Evolutionary conservation across 768 basidiomycete genomes (phyloP).

Genomic region (Pleurotus djamor): DNA sequence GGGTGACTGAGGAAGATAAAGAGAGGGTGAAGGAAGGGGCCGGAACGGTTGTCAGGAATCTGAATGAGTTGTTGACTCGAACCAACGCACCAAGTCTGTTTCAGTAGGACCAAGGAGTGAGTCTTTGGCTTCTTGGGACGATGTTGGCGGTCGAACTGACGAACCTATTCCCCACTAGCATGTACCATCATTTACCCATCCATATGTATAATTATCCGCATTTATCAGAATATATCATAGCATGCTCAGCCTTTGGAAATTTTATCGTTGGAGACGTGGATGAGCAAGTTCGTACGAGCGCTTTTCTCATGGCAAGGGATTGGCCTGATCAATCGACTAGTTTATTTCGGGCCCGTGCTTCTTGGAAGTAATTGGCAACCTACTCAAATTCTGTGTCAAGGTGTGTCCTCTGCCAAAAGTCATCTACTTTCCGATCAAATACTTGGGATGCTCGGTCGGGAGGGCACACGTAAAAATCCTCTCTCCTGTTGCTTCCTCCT

Average conservation of each 20-base stretch:
- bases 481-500: no score
- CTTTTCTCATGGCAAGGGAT: no score
- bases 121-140: background rate
- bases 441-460: no score
- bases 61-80: slow-evolving; percentile 68
- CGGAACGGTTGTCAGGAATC: slow-evolving; percentile 64
- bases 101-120: slow-evolving; percentile 19
- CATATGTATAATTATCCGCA: slow-evolving; percentile 24
- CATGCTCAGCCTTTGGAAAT: background rate
- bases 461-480: no score
- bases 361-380: no score
- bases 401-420: no score
- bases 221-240: slow-evolving; percentile 17
- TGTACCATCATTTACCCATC: slow-evolving; percentile 25
- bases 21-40: slow-evolving; percentile 73
- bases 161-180: slow-evolving; percentile 16
- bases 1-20: slow-evolving; percentile 61
- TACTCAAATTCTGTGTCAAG: no score
- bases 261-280: background rate
- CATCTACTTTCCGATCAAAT: no score
- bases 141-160: slow-evolving; percentile 7
- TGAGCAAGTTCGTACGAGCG: background rate
- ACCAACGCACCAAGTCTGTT: slow-evolving; percentile 37
- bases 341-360: no score
- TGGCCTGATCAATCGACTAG: no score